Conservation (phyloP, 352 stramenopile genomes). For the Thraustotheca clavata region DNA sequence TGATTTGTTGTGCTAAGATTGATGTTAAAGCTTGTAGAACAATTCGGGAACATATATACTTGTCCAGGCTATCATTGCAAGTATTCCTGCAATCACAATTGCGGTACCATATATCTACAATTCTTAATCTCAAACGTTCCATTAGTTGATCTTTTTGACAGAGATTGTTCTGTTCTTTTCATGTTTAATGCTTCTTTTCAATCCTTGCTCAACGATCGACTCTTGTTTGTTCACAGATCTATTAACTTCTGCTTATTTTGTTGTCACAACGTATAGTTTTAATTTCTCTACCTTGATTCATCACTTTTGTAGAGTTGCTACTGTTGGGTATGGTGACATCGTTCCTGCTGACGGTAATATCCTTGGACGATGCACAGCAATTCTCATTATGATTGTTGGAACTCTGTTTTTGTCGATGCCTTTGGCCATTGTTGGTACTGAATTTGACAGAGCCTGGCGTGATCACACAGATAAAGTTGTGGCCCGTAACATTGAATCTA, state of each 20-base stretch:
- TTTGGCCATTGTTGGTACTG: constrained; percentile 76
- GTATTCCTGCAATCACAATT: constrained; percentile 67
- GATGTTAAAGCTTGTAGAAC: constrained; percentile 27
- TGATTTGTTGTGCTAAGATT: not conserved
- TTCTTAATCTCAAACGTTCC: not conserved
- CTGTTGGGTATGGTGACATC: constrained; percentile 71
- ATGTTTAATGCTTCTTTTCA: constrained; percentile 71
- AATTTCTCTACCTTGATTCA: not conserved
- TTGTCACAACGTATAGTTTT: constrained; percentile 41
- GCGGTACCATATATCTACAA: constrained; percentile 20
- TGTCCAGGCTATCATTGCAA: constrained; percentile 55
- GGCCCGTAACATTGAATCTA: constrained; percentile 24
- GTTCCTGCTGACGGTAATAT: constrained; percentile 68
- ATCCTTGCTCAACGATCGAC: constrained; percentile 55
- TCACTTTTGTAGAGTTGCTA: constrained; percentile 30
- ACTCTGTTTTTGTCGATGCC: constrained; percentile 81
- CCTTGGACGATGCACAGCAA: constrained; percentile 42
- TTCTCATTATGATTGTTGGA: constrained; percentile 80
- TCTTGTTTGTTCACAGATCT: constrained; percentile 59
- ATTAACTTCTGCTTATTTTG: constrained; percentile 64
- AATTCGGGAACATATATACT: constrained; percentile 73
- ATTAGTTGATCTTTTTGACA: constrained; percentile 59
- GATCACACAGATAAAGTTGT: constrained; percentile 61
- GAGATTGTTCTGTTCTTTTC: constrained; percentile 78
- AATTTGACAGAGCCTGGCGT: constrained; percentile 74